Conservation (phyloP, 2,329 filamentous ascomycete genomes). For the Polytolypa hystricis region DNA sequence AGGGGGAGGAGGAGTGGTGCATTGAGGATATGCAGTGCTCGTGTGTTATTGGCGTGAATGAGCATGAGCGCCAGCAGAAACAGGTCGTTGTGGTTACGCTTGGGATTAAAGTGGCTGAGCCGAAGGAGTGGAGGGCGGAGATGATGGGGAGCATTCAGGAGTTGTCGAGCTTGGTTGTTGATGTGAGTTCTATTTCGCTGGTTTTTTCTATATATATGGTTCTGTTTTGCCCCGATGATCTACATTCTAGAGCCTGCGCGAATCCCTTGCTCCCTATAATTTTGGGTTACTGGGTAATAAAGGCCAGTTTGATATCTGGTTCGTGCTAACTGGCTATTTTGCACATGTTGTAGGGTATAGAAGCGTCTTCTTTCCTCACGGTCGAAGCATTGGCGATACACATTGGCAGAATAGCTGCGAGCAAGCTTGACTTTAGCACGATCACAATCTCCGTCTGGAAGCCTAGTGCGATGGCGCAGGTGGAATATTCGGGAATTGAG, state of each 20-base stretch:
- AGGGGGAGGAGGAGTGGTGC: constrained; percentile 26
- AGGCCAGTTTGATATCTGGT: constrained; percentile 9
- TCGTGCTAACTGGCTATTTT: too few species aligned
- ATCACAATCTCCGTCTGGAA: constrained; percentile 41
- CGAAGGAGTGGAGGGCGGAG: constrained; percentile 18
- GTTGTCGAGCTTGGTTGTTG: constrained; percentile 28
- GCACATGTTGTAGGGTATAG: constrained; percentile 29
- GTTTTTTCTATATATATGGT: too few species aligned
- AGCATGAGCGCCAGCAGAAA: constrained; percentile 41
- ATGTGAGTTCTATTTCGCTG: constrained; percentile 20
- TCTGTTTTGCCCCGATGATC: too few species aligned
- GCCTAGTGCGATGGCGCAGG: constrained; percentile 40
- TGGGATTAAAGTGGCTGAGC: constrained; percentile 25
- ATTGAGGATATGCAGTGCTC: constrained; percentile 34
- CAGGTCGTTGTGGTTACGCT: constrained; percentile 36
- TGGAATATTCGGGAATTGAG: constrained; percentile 38
- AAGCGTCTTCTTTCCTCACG: constrained; percentile 38
- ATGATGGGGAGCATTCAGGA: constrained; percentile 29
- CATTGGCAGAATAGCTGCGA: constrained; percentile 35
- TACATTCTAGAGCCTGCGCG: too few species aligned
- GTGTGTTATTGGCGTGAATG: constrained; percentile 42
- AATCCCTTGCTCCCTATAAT: too few species aligned
- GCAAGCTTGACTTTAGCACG: constrained; percentile 34
- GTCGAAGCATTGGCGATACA: constrained; percentile 41
- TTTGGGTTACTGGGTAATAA: not conserved